These are phyloP conservation scores for Sarocladium oryzae DNA, from an alignment of 2,329 filamentous ascomycete species.

Conservation along the genomic window DNA sequence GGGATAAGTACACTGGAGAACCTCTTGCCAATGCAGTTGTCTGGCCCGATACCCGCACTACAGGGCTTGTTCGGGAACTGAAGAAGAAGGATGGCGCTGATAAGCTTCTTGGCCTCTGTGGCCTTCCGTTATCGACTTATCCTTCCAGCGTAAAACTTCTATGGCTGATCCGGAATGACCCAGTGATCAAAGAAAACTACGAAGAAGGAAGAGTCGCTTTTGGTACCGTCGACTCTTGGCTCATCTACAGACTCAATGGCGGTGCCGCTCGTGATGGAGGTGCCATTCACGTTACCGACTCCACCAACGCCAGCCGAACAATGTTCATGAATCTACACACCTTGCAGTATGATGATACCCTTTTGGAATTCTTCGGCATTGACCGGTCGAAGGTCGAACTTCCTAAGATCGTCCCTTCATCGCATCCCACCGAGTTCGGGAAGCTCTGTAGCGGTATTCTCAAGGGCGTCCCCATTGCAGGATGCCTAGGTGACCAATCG, in stretches of 20 bases:
- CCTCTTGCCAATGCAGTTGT: constrained; percentile 76
- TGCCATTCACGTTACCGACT: constrained; percentile 63
- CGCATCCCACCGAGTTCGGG: constrained; percentile 64
- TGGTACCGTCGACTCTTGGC: constrained; percentile 75
- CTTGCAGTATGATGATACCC: constrained; percentile 68
- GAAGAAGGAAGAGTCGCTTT: constrained; percentile 67
- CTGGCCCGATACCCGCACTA: constrained; percentile 77
- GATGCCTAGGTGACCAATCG: constrained; percentile 76
- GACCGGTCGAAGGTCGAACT: constrained; percentile 63
- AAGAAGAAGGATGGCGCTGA: constrained; percentile 62
- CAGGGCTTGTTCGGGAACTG: constrained; percentile 64
- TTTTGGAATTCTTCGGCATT: constrained; percentile 70
- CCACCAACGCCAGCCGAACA: constrained; percentile 74
- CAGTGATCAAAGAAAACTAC: constrained; percentile 62
- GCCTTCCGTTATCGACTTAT: constrained; percentile 75
- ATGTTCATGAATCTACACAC: constrained; percentile 92
- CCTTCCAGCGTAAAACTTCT: constrained; percentile 72
- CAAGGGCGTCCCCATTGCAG: constrained; percentile 63
- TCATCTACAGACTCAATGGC: constrained; percentile 73
- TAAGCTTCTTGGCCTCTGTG: constrained; percentile 61
- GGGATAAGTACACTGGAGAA: constrained; percentile 71
- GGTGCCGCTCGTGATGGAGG: constrained; percentile 48
- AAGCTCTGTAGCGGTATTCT: constrained; percentile 53
- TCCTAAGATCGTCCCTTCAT: constrained; percentile 69
- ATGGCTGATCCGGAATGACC: constrained; percentile 67